Base-by-base conservation (phyloP, 2,329 filamentous ascomycete genomes). In the Chalaropsis ovoidea region DNA sequence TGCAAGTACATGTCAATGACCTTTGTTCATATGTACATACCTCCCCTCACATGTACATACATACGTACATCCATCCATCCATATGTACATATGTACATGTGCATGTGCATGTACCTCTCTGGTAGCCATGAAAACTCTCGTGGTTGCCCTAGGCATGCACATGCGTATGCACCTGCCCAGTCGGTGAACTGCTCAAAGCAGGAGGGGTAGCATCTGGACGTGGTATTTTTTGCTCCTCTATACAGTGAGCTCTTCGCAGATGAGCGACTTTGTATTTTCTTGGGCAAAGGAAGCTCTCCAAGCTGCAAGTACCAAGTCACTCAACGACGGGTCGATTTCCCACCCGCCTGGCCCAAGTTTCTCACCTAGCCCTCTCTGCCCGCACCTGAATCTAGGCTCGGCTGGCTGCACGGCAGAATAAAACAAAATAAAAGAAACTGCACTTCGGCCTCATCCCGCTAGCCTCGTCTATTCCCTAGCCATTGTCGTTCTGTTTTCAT, bases 151-250 rank as follows among this genome's bases (percentile, higher is more conserved):
- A 52, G 24, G 47, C 47, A 52, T 52, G 47, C 47, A 52, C 47
- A 52, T 27, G 19, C 47, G 47, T 52, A 52, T 52, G 47, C 47
- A 52, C 47, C 47, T 52, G 22, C 47, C 47, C 52, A 35, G 8
- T 13, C 52, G 8, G 24, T 58, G 52, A 35, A 58, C 5, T 17
- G 17, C 52, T n/a, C 52, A 31, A n/a, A 58, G 17, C n/a, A 15
- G 52, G 13, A 31, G 31, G 17, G n/a, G 52, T n/a, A 58, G 52
- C 11, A 35, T n/a, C 8, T 35, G 27, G 24, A 31, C 24, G 52
- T 58, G 52, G 52, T 35, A 35, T 58, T 58, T 31, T 31, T 35
- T 31, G 47, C 47, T n/a, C 27, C 17, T 35, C 31, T 10, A 19
- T 27, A 6, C 52, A 58, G 52, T 58, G 52, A 19, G 24, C 17